phyloP scores from a whole-genome alignment of 352 stramenopile species.

The Phytophthora vignae region DNA sequence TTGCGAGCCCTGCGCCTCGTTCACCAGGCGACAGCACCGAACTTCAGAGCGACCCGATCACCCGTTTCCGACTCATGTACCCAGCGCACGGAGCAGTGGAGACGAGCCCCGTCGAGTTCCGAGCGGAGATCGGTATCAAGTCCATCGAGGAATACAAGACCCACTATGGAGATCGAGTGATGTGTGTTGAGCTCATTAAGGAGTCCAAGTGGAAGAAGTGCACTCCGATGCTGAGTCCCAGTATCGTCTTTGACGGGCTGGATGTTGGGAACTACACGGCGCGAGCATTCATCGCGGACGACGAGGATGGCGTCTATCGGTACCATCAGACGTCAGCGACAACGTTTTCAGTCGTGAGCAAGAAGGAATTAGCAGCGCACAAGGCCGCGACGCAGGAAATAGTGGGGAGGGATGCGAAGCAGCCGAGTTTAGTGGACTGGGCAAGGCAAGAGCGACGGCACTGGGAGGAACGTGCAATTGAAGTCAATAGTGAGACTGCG shows the following conservation, averaged over 20 bases:
- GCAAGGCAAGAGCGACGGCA: background rate
- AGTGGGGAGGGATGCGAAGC: background rate
- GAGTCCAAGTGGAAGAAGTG: constrained; percentile 3
- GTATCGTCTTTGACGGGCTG: constrained; percentile 16
- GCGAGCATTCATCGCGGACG: constrained; percentile 17
- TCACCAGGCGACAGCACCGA: background rate
- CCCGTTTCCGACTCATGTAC: constrained; percentile 18
- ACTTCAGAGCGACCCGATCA: constrained; percentile 9
- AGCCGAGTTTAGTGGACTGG: constrained; percentile 20
- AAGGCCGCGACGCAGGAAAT: background rate
- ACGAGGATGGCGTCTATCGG: background rate
- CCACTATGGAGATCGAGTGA: constrained; percentile 13
- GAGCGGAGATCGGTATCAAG: constrained; percentile 6
- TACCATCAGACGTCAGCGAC: constrained; percentile 15
- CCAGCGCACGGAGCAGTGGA: constrained; percentile 16
- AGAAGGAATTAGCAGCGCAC: constrained; percentile 4
- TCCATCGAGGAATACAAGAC: constrained; percentile 16
- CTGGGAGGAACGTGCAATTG: background rate
- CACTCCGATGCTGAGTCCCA: constrained; percentile 6
- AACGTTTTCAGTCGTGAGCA: constrained; percentile 16
- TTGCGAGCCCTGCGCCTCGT: background rate
- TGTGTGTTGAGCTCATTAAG: constrained; percentile 31
- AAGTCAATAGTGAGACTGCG: background rate
- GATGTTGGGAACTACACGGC: constrained; percentile 18
- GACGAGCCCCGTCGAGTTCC: constrained; percentile 16